A percentile compares a stretch with the other conserved stretches of the same genome.
Conservation (phyloP, 768 basidiomycete species). For the Plicaturopsis crispa region DNA sequence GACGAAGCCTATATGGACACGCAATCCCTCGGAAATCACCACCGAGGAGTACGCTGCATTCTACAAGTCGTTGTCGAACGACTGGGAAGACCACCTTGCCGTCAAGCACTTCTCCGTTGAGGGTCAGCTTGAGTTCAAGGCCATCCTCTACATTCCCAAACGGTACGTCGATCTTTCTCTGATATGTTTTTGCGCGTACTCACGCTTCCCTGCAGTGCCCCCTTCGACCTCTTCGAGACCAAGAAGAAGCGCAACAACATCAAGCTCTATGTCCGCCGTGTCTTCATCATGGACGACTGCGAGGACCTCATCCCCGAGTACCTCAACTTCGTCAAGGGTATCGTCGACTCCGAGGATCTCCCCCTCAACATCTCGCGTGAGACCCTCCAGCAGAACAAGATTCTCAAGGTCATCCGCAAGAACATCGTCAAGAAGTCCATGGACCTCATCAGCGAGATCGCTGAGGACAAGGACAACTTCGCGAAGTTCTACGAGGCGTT, state of each 20-base stretch:
- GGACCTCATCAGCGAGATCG: conserved; percentile 91
- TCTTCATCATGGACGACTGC: conserved; percentile 99
- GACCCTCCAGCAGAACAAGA: conserved; percentile 99
- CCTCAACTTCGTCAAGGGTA: conserved; percentile 99
- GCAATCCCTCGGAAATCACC: conserved; percentile 92
- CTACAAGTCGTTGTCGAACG: conserved; percentile 99
- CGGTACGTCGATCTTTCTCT: conserved; percentile 43
- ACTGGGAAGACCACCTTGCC: conserved; percentile 99
- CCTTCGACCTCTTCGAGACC: conserved; percentile 98
- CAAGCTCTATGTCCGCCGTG: conserved; percentile 99
- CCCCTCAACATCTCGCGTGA: conserved; percentile 99
- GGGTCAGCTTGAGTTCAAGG: conserved; percentile 99
- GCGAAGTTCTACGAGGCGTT: conserved; percentile 96
- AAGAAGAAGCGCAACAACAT: conserved; percentile 99
- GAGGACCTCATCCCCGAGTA: conserved; percentile 99
- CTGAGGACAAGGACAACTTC: conserved; percentile 99
- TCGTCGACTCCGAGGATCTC: conserved; percentile 99
- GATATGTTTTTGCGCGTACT: conserved; percentile 2
- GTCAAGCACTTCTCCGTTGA: conserved; percentile 99
- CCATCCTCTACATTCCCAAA: conserved; percentile 95
- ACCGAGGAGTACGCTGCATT: conserved; percentile 90
- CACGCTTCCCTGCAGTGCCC: conserved; percentile 50
- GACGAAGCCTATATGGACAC: conserved; percentile 99
- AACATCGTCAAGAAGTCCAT: conserved; percentile 98
- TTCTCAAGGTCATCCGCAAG: conserved; percentile 99